Conservation (phyloP, 2,329 filamentous ascomycete species). For the Pyrenochaeta sp. region DNA sequence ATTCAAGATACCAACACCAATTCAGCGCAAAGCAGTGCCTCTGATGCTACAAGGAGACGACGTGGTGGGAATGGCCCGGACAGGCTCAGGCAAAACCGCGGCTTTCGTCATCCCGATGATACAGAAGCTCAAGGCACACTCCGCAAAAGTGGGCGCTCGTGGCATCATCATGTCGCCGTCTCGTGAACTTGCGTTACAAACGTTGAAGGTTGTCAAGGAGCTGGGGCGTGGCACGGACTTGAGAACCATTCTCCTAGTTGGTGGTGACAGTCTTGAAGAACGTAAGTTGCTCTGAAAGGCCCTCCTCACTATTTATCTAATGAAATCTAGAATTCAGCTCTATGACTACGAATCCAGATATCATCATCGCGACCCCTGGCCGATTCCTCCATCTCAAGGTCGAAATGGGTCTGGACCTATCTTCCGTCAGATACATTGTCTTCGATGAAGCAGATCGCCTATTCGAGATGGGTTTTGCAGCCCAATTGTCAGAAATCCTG, state of each 20-base stretch:
- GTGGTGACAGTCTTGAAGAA: conserved; percentile 94
- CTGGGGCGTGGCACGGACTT: conserved; percentile 89
- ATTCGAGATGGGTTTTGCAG: conserved; percentile 98
- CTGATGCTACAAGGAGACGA: conserved; percentile 88
- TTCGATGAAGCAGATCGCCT: conserved; percentile 97
- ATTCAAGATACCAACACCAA: conserved; percentile 94
- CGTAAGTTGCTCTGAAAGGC: no score
- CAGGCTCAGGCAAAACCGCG: conserved; percentile 98
- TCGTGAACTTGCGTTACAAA: conserved; percentile 92
- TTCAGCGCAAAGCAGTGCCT: conserved; percentile 96
- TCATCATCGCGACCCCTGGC: conserved; percentile 95
- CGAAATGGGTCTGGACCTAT: conserved; percentile 92
- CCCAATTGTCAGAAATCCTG: conserved; percentile 91
- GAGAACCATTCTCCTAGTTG: conserved; percentile 87
- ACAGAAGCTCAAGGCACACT: conserved; percentile 88
- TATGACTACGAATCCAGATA: conserved; percentile 95
- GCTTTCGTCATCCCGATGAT: conserved; percentile 99
- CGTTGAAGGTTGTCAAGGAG: conserved; percentile 95
- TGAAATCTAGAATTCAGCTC: conserved; percentile 71
- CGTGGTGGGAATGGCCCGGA: conserved; percentile 98
- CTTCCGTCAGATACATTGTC: conserved; percentile 89
- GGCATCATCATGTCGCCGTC: conserved; percentile 91
- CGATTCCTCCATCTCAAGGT: conserved; percentile 96
- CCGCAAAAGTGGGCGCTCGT: conserved; percentile 82
- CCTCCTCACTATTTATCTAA: no score